phyloP scores from a whole-genome alignment of 352 stramenopile species.

The Phytophthora syringae region DNA sequence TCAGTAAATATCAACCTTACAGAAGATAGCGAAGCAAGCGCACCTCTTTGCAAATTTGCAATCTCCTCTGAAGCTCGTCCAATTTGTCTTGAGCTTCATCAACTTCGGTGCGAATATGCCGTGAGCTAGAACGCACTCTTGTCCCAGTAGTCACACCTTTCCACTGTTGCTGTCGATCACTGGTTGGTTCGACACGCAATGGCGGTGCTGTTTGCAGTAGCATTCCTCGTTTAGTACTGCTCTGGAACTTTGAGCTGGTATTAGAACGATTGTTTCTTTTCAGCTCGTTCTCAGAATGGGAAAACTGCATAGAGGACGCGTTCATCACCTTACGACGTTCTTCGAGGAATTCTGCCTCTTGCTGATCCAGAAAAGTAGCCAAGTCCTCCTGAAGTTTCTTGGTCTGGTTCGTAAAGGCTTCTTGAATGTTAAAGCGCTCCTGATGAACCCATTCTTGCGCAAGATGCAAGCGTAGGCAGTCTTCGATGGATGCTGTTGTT shows the following conservation, averaged over 20 bases:
- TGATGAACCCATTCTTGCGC: slow-evolving; percentile 62
- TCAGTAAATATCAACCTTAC: background rate
- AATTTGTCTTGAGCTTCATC: slow-evolving; percentile 32
- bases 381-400: slow-evolving; percentile 62
- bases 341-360: slow-evolving; percentile 43
- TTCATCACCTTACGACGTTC: slow-evolving; percentile 47
- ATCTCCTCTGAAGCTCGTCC: slow-evolving; percentile 31
- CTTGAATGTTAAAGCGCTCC: slow-evolving; percentile 74
- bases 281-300: background rate
- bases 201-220: slow-evolving; percentile 21
- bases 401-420: slow-evolving; percentile 69
- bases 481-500: slow-evolving; percentile 13
- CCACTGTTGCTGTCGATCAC: background rate
- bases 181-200: slow-evolving; percentile 12
- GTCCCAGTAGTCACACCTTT: background rate
- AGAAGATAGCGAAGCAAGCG: background rate
- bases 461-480: slow-evolving; percentile 32
- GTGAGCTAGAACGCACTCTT: slow-evolving; percentile 5
- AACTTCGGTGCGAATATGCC: slow-evolving; percentile 20
- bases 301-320: background rate
- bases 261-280: background rate
- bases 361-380: slow-evolving; percentile 45
- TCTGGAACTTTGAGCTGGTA: slow-evolving; percentile 26
- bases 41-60: slow-evolving; percentile 40
- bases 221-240: slow-evolving; percentile 32